Evolutionary conservation across 768 basidiomycete species (phyloP).

Genomic region (Tylopilus vinaceipallidus): DNA sequence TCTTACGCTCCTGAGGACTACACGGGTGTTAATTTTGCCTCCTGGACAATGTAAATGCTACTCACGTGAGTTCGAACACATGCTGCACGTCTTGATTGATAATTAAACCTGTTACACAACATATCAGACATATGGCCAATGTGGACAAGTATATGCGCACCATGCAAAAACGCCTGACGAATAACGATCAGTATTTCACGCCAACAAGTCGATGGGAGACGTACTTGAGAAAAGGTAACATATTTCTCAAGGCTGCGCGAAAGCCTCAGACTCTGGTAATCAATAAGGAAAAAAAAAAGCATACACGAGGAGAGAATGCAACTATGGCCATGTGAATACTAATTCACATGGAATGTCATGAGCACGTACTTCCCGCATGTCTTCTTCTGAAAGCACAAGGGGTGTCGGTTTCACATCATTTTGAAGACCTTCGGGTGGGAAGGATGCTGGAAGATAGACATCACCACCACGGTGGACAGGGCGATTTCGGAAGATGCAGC

Average conservation of each 20-base stretch:
- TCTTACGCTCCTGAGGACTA: conserved; percentile 48
- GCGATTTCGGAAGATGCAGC: conserved; percentile 44
- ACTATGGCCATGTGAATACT: conserved; percentile 29
- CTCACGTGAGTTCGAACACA: conserved; percentile 28
- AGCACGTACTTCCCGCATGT: conserved; percentile 44
- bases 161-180: conserved; percentile 22
- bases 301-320: conserved; percentile 61
- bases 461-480: conserved; percentile 36
- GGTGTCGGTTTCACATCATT: conserved; percentile 14
- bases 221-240: conserved; percentile 28
- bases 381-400: conserved; percentile 41
- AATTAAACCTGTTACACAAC: conserved; percentile 20
- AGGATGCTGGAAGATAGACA: conserved; percentile 51
- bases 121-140: neutral
- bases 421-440: conserved; percentile 38
- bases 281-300: conserved; percentile 15
- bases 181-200: conserved; percentile 32
- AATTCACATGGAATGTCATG: neutral
- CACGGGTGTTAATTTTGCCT: conserved; percentile 13
- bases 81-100: conserved; percentile 25
- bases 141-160: conserved; percentile 8
- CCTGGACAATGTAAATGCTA: neutral
- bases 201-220: conserved; percentile 21
- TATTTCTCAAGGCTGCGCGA: conserved; percentile 35
- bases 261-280: conserved; percentile 39